Conservation (phyloP, 1,284 basidiomycete genomes). For the Ustilago lituana region DNA sequence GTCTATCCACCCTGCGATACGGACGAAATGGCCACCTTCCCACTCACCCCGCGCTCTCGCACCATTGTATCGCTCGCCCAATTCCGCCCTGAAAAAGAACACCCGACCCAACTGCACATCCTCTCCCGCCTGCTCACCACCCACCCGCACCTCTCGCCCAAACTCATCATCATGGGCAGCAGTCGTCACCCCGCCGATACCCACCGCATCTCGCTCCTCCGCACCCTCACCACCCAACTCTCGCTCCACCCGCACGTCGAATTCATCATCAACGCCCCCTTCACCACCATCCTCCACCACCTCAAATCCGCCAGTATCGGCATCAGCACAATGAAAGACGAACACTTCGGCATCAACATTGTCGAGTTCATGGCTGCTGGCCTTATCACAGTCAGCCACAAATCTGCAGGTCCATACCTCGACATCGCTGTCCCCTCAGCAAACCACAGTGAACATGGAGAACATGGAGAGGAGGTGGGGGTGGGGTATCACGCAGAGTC, state of each 20-base stretch:
- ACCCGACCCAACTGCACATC: slow-evolving; percentile 80
- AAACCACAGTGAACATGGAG: not conserved
- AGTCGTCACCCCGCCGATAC: slow-evolving; percentile 81
- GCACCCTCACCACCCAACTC: slow-evolving; percentile 74
- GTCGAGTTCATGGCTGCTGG: slow-evolving; percentile 97
- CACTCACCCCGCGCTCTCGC: slow-evolving; percentile 70
- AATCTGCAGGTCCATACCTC: slow-evolving; percentile 87
- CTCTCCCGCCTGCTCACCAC: slow-evolving; percentile 74
- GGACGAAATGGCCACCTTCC: slow-evolving; percentile 75
- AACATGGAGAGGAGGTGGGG: not conserved
- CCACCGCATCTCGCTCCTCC: slow-evolving; percentile 75
- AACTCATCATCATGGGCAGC: slow-evolving; percentile 79
- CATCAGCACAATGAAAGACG: slow-evolving; percentile 96
- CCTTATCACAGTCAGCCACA: slow-evolving; percentile 88
- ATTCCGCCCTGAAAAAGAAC: slow-evolving; percentile 87
- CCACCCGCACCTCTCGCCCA: slow-evolving; percentile 54
- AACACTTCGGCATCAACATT: slow-evolving; percentile 98
- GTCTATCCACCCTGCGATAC: slow-evolving; percentile 96
- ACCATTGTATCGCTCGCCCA: slow-evolving; percentile 75
- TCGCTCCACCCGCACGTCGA: slow-evolving; percentile 76
- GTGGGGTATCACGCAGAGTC: slow-evolving; percentile 71
- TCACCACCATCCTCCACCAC: slow-evolving; percentile 75
- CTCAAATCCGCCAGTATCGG: slow-evolving; percentile 82
- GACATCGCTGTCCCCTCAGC: slow-evolving; percentile 79
- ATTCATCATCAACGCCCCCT: slow-evolving; percentile 86